Base-by-base conservation (phyloP, 2,329 filamentous ascomycete species). In the Ascochyta fabae region DNA sequence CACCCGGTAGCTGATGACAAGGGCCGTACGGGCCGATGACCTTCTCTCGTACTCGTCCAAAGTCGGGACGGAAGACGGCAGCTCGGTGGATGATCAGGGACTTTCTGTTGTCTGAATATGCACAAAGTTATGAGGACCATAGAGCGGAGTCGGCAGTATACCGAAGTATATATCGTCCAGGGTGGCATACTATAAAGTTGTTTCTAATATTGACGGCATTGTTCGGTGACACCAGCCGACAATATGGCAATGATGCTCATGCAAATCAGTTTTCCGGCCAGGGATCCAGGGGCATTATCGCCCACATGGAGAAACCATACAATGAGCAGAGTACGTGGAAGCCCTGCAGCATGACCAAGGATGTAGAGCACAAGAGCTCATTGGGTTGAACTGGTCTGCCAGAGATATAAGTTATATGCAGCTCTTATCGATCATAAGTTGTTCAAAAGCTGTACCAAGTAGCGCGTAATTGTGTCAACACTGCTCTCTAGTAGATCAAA, bases 1-100 rank as follows among this genome's bases (percentile, higher is more conserved):
- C 48, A 34, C 9, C 16, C 36, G 19, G 10, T 39, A 10, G 36
- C 36, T 39, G 33, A 33, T 24, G 27, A 46, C 15, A n/a, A 3
- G 35, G 40, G 16, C 39, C 24, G 29, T 29, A 31, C 47, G 42
- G 42, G 36, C 47, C 53, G 47, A 47, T 31, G 31, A 26, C 42
- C 36, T 33, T 24, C 12, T 42, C 31, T 43, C 23, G 40, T 24
- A 41, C 12, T 16, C n/a, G 6, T 42, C 42, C 29, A 36, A 4
- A 42, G 31, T 19, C 29, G 36, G 31, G 10, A 34, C 22, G 19
- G 10, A 3, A 41, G 27, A 34, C 27, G 36, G 35, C 16, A 33
- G n/a, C 6, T 23, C 15, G 46, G 34, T 47, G 6, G 16, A n/a
- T 12, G 22, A 13, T 16, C 23, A 42, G n/a, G 36, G 3, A 12